phyloP scores from a whole-genome alignment of 2,329 filamentous ascomycete species.

The Colletotrichum chrysophilum region DNA sequence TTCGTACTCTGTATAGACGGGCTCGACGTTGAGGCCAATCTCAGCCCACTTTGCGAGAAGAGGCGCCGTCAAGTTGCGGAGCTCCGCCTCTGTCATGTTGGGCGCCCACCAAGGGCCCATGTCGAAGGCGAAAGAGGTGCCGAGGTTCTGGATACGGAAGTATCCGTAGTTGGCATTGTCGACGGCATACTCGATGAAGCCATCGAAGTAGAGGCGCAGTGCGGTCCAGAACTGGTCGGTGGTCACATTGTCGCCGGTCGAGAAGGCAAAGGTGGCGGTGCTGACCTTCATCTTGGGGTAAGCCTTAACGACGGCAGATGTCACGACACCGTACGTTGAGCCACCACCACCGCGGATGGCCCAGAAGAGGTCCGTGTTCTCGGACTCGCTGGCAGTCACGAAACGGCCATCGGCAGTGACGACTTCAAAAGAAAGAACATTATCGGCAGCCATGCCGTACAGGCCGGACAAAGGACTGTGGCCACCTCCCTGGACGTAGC shows the following conservation, averaged over 20 bases:
- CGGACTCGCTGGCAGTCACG: slow-evolving; percentile 54
- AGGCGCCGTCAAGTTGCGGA: slow-evolving; percentile 39
- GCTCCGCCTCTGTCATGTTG: slow-evolving; percentile 34
- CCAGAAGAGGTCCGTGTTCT: slow-evolving; percentile 68
- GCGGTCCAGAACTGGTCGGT: slow-evolving; percentile 34
- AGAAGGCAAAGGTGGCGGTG: slow-evolving; percentile 49
- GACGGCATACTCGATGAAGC: slow-evolving; percentile 28
- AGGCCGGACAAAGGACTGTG: slow-evolving; percentile 58
- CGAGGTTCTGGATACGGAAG: slow-evolving; percentile 27
- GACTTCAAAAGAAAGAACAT: slow-evolving; percentile 63
- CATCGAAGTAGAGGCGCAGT: slow-evolving; percentile 28
- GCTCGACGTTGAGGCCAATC: slow-evolving; percentile 32
- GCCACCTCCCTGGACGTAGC: slow-evolving; percentile 67
- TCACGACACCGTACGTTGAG: slow-evolving; percentile 54
- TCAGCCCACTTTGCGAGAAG: slow-evolving; percentile 34
- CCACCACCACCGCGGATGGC: slow-evolving; percentile 59
- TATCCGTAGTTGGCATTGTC: slow-evolving; percentile 30
- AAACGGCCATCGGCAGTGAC: slow-evolving; percentile 58
- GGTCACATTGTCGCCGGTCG: slow-evolving; percentile 20
- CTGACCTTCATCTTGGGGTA: slow-evolving; percentile 47
- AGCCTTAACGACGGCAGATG: slow-evolving; percentile 58
- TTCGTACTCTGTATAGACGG: slow-evolving; percentile 28
- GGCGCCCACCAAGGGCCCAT: slow-evolving; percentile 33
- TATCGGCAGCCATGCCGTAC: slow-evolving; percentile 66
- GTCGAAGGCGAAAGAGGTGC: slow-evolving; percentile 33